These are phyloP conservation scores for Metschnikowia bowlesiae DNA, from an alignment of 805 yeast species.

Conservation along the genomic window DNA sequence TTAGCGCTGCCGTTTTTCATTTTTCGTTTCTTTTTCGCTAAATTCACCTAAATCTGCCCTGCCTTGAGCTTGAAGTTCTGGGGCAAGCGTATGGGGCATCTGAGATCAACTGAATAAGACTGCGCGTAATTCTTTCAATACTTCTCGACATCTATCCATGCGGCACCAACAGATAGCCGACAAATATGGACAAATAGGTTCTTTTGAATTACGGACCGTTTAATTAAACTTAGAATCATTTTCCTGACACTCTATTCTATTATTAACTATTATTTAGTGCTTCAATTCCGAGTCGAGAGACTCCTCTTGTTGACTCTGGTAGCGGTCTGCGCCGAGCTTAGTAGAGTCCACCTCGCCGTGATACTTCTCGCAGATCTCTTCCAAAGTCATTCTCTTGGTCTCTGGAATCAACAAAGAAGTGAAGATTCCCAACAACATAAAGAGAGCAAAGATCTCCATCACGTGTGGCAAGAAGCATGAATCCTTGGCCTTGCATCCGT, in stretches of 20 bases:
- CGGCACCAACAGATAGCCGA: too few relatives aligned
- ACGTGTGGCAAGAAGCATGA: conserved; percentile 84
- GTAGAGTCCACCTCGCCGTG: conserved; percentile 70
- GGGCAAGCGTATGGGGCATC: too few relatives aligned
- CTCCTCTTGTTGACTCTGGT: conserved; percentile 24
- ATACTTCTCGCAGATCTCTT: conserved; percentile 72
- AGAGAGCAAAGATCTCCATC: conserved; percentile 88
- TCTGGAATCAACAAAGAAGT: conserved; percentile 74
- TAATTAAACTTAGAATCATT: too few relatives aligned
- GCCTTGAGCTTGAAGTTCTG: too few relatives aligned
- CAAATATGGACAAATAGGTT: too few relatives aligned
- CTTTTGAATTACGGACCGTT: too few relatives aligned
- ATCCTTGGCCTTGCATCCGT: conserved; percentile 61
- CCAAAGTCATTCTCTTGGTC: conserved; percentile 87
- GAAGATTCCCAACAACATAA: conserved; percentile 78
- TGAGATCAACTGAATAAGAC: too few relatives aligned
- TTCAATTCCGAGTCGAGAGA: conserved; percentile 32
- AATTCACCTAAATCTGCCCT: too few relatives aligned
- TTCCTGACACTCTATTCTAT: not conserved
- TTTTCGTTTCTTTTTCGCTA: too few relatives aligned
- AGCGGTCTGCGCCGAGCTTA: conserved; percentile 38
- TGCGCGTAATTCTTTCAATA: too few relatives aligned
- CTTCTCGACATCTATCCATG: too few relatives aligned
- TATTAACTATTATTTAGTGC: conserved; percentile 9
- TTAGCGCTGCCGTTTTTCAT: too few relatives aligned